Percentiles rank a stretch among this genome's conserved stretches.
Conservation (phyloP, 192 early-diverging fungal species). For the Allomyces javanicus region DNA sequence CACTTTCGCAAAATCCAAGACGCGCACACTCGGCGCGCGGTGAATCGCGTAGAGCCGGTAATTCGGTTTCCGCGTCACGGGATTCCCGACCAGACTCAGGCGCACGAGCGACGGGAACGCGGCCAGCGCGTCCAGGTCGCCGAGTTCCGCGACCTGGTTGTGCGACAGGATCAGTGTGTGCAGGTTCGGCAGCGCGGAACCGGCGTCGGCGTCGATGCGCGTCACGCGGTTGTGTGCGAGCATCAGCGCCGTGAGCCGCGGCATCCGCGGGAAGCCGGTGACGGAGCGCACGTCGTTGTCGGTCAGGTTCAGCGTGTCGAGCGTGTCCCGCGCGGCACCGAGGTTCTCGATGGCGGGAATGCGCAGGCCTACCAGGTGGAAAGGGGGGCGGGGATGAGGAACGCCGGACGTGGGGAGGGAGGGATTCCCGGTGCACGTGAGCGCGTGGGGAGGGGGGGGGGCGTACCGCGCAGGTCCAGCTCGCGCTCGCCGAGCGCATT, state of each 20-base stretch:
- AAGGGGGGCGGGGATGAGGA: too few relatives aligned
- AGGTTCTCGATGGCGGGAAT: slow-evolving; percentile 88
- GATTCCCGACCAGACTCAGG: slow-evolving; percentile 72
- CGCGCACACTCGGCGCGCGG: slow-evolving; percentile 49
- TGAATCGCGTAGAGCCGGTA: slow-evolving; percentile 72
- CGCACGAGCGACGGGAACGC: slow-evolving; percentile 14
- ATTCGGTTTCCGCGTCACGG: slow-evolving; percentile 58
- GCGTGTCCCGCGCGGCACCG: slow-evolving; percentile 69
- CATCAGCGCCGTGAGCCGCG: slow-evolving; percentile 52
- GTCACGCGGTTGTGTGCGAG: slow-evolving; percentile 77
- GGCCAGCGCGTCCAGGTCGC: slow-evolving; percentile 59
- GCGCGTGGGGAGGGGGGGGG: background rate
- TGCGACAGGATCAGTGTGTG: slow-evolving; percentile 65
- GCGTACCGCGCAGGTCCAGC: slow-evolving; percentile 66
- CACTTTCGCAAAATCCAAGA: slow-evolving; percentile 73
- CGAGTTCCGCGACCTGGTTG: slow-evolving; percentile 64
- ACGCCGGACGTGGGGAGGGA: too few relatives aligned
- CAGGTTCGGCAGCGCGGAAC: slow-evolving; percentile 52
- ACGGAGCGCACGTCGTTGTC: slow-evolving; percentile 74
- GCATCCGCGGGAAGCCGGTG: slow-evolving; percentile 69
- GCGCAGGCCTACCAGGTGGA: slow-evolving; percentile 35
- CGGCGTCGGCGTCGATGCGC: slow-evolving; percentile 47
- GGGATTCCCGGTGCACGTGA: too few relatives aligned
- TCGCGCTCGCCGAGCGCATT: slow-evolving; percentile 81
- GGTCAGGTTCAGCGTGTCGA: slow-evolving; percentile 84